Conservation (phyloP, 2,329 filamentous ascomycete species). For the Geoglossum cookeanum region DNA sequence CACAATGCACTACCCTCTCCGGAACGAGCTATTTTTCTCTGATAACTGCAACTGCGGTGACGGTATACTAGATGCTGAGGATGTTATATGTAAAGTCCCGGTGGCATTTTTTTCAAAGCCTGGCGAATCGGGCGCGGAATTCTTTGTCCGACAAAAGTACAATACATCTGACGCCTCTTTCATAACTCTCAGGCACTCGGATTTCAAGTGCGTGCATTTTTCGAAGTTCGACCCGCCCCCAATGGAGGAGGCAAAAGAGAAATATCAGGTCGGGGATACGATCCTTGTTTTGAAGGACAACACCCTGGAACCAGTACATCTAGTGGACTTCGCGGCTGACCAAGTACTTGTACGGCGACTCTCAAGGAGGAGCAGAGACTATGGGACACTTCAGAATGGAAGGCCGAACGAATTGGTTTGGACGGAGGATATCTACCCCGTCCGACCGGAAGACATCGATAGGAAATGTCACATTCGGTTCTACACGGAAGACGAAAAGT, state of each 20-base stretch:
- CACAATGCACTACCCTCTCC: constrained; percentile 45
- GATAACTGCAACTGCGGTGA: constrained; percentile 54
- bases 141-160: constrained; percentile 57
- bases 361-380: constrained; percentile 25
- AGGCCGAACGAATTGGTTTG: constrained; percentile 34
- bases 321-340: constrained; percentile 25
- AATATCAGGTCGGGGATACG: constrained; percentile 37
- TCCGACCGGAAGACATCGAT: constrained; percentile 25
- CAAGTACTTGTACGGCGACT: constrained; percentile 31
- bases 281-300: constrained; percentile 28
- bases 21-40: constrained; percentile 58
- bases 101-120: constrained; percentile 39
- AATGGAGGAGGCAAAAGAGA: constrained; percentile 2
- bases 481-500: constrained; percentile 24
- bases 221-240: background rate
- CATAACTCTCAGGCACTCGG: constrained; percentile 32
- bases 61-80: constrained; percentile 29
- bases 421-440: constrained; percentile 25
- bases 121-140: constrained; percentile 25
- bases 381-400: constrained; percentile 12
- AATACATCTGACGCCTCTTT: constrained; percentile 40
- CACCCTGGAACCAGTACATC: constrained; percentile 40
- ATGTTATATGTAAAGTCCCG: constrained; percentile 37
- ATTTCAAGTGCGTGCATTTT: constrained; percentile 34
- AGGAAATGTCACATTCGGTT: constrained; percentile 41